Evolutionary conservation across 768 basidiomycete genomes (phyloP), one percentile per base, ranked within the genome.

Genomic region (Leccinellum luteum): DNA sequence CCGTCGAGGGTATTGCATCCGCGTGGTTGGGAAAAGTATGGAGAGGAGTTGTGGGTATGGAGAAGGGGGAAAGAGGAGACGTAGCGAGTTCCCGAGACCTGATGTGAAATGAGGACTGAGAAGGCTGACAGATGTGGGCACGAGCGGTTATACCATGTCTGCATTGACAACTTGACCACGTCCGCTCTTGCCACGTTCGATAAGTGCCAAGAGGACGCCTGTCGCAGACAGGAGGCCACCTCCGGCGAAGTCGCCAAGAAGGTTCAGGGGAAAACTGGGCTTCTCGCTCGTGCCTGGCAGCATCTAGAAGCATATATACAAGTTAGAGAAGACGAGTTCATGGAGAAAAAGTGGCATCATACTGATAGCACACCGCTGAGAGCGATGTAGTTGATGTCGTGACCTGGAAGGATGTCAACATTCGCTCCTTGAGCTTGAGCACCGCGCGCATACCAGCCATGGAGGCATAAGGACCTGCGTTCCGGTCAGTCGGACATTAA

Each of bases 341-440:
- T 43, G 8, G 34, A 30, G 4, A 23, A 30, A 38, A 35, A 48
- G 14, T 9, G 30, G 15, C 2, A 32, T 52, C 76, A 30, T 61
- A 89, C 89, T 9, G 88, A 82, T 9, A 92, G 73, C 3, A 87
- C 78, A 0, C 91, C 91, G 57, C 87, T 90, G 32, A 90, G 76
- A 15, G 91, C 90, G 13, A 92, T 79, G 67, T 92, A 93, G 69
- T 92, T 93, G 55, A 93, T 81, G 66, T 94, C 91, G 66, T 94
- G 91, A 17, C 91, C 91, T 85, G 45, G 12, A 43, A 19, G 56
- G 50, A 38, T 27, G 17, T 53, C 8, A 25, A 53, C 23, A 32
- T 51, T 41, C 47, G 30, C 17, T 27, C 30, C 9, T 38, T n/a
- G 31, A n/a, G 43, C 21, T 59, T 30, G 13, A 45, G 38, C 34